Evolutionary conservation across 805 yeast genomes (phyloP).

Genomic region (Candida palmyrensis): DNA sequence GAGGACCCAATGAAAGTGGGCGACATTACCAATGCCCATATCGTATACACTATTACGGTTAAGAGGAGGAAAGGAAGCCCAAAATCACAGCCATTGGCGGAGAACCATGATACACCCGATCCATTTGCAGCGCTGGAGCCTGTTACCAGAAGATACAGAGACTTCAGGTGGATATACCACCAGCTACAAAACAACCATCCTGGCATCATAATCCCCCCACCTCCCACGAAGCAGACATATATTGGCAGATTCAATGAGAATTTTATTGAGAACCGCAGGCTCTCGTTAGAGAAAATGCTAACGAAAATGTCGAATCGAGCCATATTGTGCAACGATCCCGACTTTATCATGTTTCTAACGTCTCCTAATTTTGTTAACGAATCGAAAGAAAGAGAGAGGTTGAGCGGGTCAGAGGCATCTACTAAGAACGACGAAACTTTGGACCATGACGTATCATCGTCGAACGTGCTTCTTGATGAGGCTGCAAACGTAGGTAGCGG

Average conservation of each 20-base stretch:
- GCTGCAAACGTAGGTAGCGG: conserved; percentile 41
- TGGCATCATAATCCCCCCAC: conserved; percentile 82
- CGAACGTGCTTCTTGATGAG: conserved; percentile 14
- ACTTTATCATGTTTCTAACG: conserved; percentile 72
- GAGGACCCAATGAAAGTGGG: conserved; percentile 93
- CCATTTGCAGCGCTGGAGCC: conserved; percentile 8
- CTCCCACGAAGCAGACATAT: conserved; percentile 93
- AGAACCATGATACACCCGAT: no score
- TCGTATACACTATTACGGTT: conserved; percentile 76
- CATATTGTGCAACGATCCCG: conserved; percentile 61
- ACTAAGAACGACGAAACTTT: conserved; percentile 23
- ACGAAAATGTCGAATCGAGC: conserved; percentile 57
- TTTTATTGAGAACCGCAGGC: conserved; percentile 80
- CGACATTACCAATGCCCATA: conserved; percentile 82
- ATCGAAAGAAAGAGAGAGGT: conserved; percentile 64
- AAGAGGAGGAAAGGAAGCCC: conserved; percentile 45
- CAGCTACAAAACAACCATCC: conserved; percentile 84
- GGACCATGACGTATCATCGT: conserved; percentile 30
- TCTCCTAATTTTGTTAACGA: conserved; percentile 65
- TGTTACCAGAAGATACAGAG: conserved; percentile 84
- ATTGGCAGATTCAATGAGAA: conserved; percentile 89
- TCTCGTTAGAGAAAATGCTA: conserved; percentile 84
- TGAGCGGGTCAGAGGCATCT: conserved; percentile 50
- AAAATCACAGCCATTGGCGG: no score
- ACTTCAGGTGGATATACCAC: conserved; percentile 91